Conservation (phyloP, 176 grass and related monocot species). For the Elaeis guineensis region DNA sequence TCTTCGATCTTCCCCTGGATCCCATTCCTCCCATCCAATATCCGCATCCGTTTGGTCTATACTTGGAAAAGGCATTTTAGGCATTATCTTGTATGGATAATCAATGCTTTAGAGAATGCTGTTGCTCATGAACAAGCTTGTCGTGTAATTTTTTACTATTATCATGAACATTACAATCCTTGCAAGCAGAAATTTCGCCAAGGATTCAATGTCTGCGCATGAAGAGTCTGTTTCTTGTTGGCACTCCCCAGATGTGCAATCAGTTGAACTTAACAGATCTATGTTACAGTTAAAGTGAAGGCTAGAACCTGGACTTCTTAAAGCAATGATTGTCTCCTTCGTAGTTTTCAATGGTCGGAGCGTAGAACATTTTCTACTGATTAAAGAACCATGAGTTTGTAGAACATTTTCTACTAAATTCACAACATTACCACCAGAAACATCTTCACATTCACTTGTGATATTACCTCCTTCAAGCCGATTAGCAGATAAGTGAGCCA, state of each 20-base stretch:
- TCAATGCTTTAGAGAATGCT: slow-evolving; percentile 9
- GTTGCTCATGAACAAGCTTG: slow-evolving; percentile 13
- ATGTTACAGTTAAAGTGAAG: slow-evolving; percentile 11
- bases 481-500: slow-evolving; percentile 13
- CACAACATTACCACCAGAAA: slow-evolving; percentile 15
- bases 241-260: slow-evolving; percentile 26
- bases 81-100: slow-evolving; percentile 21
- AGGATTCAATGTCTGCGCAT: slow-evolving; percentile 14
- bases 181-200: slow-evolving; percentile 16
- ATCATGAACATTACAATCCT: slow-evolving; percentile 23
- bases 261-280: slow-evolving; percentile 1
- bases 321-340: slow-evolving; percentile 29
- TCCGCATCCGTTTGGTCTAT: too few relatives aligned
- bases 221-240: slow-evolving; percentile 16
- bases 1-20: too few relatives aligned
- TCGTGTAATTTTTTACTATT: slow-evolving; percentile 17
- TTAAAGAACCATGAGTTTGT: slow-evolving; percentile 15
- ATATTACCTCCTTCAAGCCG: slow-evolving; percentile 14
- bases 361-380: not conserved
- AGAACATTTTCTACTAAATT: slow-evolving; percentile 11
- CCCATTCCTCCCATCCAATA: too few relatives aligned
- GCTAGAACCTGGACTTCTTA: slow-evolving; percentile 28
- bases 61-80: too few relatives aligned
- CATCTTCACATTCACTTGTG: slow-evolving; percentile 18
- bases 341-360: slow-evolving; percentile 14